Evolutionary conservation across 139 green algal species (phyloP), one percentile per base, ranked within the genome.

Genomic region (Coelastrella sp.): DNA sequence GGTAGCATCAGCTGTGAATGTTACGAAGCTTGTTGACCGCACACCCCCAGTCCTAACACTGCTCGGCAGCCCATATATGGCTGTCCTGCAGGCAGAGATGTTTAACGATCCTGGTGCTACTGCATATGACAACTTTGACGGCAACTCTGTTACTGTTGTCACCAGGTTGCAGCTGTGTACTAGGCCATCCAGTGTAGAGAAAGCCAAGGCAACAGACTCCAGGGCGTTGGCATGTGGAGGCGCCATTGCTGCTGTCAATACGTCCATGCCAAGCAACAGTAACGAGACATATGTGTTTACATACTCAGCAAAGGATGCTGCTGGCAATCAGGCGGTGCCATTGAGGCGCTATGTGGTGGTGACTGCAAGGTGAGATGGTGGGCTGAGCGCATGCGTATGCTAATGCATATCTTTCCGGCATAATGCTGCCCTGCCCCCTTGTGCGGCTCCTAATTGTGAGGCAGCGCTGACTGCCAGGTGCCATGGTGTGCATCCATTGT

Each of bases 81-180:
- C 54, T 20, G 78, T 91, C 11, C 66, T 91, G 56, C 65, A 91
- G 64, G 11, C 56, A 19, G 66, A 78, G n/a, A 7, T 2, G 1
- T 91, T 75, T 22, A 22, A 23, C 14, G 88, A 91, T 71, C 57
- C 88, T n/a, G 88, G 88, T 20, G 88, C 47, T 3, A 77, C 56
- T 17, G 88, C n/a, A 23, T 91, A 84, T 75, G 88, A 91, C 80
- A 91, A 91, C 80, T 77, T 91, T 5, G 80, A 91, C 57, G 80
- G 88, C 80, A 84, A 83, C 80, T 73, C 7, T 20, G 56, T 91
- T 5, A 77, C 17, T 7, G 11, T 59, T 8, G 7, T 68, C 5
- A 57, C 22, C 10, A 7, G 58, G 57, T 58, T 91, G 68, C 60
- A 88, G 88, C 68, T 88, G 32, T 91, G 88, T 71, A 22, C n/a